phyloP scores from a whole-genome alignment of 1,284 basidiomycete genomes.

The Trichosporon sp. region DNA sequence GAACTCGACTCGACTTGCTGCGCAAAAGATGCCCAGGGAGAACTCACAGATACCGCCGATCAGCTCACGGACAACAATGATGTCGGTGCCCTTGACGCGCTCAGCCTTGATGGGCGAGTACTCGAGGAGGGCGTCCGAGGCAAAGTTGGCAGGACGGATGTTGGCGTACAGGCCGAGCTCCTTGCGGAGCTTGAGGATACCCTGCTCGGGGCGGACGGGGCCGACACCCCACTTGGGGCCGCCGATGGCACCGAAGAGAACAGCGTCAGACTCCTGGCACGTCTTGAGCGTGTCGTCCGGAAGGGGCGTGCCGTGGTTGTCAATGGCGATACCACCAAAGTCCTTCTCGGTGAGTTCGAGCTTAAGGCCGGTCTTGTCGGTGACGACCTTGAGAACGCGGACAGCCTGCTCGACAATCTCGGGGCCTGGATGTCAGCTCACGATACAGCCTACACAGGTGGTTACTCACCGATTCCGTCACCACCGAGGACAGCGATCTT shows the following conservation, averaged over 20 bases:
- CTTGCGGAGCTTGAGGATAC: conserved; percentile 90
- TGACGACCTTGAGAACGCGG: conserved; percentile 77
- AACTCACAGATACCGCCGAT: conserved; percentile 71
- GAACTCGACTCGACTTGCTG: not conserved
- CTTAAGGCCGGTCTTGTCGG: conserved; percentile 70
- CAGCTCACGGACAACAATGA: conserved; percentile 94
- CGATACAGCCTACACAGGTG: not conserved
- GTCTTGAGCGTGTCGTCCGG: conserved; percentile 83
- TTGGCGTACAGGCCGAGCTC: conserved; percentile 94
- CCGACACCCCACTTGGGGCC: conserved; percentile 96
- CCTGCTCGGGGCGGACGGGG: conserved; percentile 92
- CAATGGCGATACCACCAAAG: conserved; percentile 94
- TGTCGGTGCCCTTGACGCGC: conserved; percentile 81
- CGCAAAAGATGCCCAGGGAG: not conserved
- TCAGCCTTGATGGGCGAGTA: conserved; percentile 92
- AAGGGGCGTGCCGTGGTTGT: conserved; percentile 78
- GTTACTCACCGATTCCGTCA: conserved; percentile 85
- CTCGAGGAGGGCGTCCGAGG: conserved; percentile 82
- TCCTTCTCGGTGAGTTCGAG: conserved; percentile 69
- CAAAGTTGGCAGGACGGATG: conserved; percentile 94
- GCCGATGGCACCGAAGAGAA: conserved; percentile 94
- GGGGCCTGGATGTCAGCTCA: conserved; percentile 66
- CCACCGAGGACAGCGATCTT: conserved; percentile 87
- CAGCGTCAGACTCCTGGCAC: conserved; percentile 85
- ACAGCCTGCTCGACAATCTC: conserved; percentile 89